Base-by-base conservation (phyloP, 352 stramenopile genomes). In the Phytopythium kandeliae region DNA sequence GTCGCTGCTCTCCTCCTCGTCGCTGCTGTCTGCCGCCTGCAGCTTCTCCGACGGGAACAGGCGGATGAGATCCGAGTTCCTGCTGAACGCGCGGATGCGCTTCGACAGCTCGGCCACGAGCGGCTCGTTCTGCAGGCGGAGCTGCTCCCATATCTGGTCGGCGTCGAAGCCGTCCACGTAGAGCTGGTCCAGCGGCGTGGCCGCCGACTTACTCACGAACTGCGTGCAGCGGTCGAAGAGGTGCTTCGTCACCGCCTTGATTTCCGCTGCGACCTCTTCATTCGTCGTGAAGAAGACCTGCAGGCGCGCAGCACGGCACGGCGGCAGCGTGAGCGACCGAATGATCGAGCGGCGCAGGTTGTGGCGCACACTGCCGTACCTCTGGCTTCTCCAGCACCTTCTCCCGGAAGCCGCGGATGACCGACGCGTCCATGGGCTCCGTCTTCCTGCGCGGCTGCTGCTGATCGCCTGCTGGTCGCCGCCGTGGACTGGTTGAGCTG, bases 111-210 rank as follows among this genome's bases (percentile, higher is more conserved):
- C 78, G 42, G 69, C 63, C 40, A 86, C 62, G 36, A 93, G 54
- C 57, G 82, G 79, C 16, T 60, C 77, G 56, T 93, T 93, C 58
- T 87, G 71, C 51, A 93, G 66, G 35, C 79, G 74, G n/a, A 93
- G 69, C 62, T 93, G 82, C 61, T 91, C 82, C 82, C 82, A 93
- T 40, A 93, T 78, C 64, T 91, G 82, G 55, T 93, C 79, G 12
- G 78, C 76, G 41, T 93, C 78, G 44, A 93, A 93, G 51, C 75
- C 82, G 33, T 91, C 79, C 50, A 93, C 63, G 41, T 91, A 93
- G 6, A 93, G 61, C 60, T 90, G 69, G 31, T 87, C 77, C 57
- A 93, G 63, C 24, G 79, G 63, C 15, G 71, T 75, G 26, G 63
- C 60, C 12, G 48, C 63, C n/a, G 44, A 58, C 55, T 70, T 72